Conservation (phyloP, 768 basidiomycete genomes). For the Tricholoma sp. region DNA sequence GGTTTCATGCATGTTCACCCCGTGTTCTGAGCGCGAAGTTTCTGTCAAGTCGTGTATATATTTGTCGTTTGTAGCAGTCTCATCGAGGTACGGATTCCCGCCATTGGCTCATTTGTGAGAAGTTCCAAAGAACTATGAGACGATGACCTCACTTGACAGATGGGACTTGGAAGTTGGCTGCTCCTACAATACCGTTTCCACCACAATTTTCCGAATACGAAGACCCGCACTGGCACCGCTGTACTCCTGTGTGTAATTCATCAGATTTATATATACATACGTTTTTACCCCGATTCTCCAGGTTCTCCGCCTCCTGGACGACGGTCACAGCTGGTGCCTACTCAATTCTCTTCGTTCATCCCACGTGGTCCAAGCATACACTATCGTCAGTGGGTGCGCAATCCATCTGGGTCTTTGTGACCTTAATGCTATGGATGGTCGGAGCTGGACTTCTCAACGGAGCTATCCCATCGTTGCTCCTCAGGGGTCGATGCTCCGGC, state of each 20-base stretch:
- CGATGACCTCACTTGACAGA: slow-evolving; percentile 26
- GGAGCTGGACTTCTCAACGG: slow-evolving; percentile 48
- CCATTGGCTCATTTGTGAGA: not conserved
- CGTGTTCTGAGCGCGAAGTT: slow-evolving; percentile 7
- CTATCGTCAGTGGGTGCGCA: slow-evolving; percentile 56
- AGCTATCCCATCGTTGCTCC: slow-evolving; percentile 41
- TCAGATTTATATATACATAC: not conserved
- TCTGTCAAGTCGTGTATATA: slow-evolving; percentile 40
- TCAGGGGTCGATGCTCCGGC: slow-evolving; percentile 33
- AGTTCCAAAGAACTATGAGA: not conserved
- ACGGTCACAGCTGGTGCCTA: slow-evolving; percentile 45
- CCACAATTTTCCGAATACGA: slow-evolving; percentile 44
- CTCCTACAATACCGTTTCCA: slow-evolving; percentile 51
- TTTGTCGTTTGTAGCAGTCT: slow-evolving; percentile 46
- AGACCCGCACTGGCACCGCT: slow-evolving; percentile 37
- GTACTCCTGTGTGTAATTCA: slow-evolving; percentile 35
- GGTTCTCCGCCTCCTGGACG: slow-evolving; percentile 61
- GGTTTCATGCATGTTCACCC: not conserved
- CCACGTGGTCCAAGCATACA: slow-evolving; percentile 47
- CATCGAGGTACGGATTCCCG: slow-evolving; percentile 32
- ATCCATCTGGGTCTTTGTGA: slow-evolving; percentile 51
- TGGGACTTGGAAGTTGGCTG: slow-evolving; percentile 55
- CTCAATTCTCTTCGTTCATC: slow-evolving; percentile 57
- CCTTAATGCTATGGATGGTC: slow-evolving; percentile 58
- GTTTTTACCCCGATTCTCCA: slow-evolving; percentile 15